Base-by-base conservation (phyloP, 495 filamentous ascomycete species). In the Hyaloscypha variabilis region DNA sequence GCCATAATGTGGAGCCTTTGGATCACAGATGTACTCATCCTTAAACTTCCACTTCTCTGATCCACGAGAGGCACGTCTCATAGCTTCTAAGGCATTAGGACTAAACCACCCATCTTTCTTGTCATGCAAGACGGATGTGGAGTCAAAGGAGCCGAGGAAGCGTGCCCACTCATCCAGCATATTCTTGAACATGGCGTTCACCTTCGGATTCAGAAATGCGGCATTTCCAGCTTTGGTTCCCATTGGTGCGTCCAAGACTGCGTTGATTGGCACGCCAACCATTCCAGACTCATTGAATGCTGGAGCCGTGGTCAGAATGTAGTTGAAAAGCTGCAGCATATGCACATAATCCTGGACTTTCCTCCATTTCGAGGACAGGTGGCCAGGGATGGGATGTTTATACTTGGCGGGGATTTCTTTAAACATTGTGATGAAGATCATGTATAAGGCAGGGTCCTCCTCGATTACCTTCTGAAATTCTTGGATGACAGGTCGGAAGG, bases 131-230 rank as follows among this genome's bases (percentile, higher is more conserved):
- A 89, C 87, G 19, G 82, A 70, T 2, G 84, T 84, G 0, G 88
- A 91, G 39, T 81, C 76, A 0, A 83, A 80, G 0, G 85, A 83
- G 67, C 70, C 71, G 14, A 93, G 74, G 59, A 82, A 91, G 17
- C 80, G 79, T 25, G 81, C 88, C 90, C 89, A 93, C 42, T 81
- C 80, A 67, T 89, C 84, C 10, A 94, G 75, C 11, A 92, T 76
- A 65, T 87, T 88, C 76, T 89, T 87, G n/a, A 91, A 65, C 76
- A 85, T 83, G 19, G 68, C 75, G 64, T 92, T 93, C 58, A 94
- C 86, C 4, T 90, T 84, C 0, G 83, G 82, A 59, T 88, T 82
- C 0, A 90, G 72, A 72, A 91, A 93, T 1, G 84, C 84, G 0
- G 87, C 86, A 63, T 85, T 85, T 0, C 90, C 90, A 57, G 81